Evolutionary conservation across 164 flowering plant species (phyloP).

Genomic region (Houttuynia cordata): DNA sequence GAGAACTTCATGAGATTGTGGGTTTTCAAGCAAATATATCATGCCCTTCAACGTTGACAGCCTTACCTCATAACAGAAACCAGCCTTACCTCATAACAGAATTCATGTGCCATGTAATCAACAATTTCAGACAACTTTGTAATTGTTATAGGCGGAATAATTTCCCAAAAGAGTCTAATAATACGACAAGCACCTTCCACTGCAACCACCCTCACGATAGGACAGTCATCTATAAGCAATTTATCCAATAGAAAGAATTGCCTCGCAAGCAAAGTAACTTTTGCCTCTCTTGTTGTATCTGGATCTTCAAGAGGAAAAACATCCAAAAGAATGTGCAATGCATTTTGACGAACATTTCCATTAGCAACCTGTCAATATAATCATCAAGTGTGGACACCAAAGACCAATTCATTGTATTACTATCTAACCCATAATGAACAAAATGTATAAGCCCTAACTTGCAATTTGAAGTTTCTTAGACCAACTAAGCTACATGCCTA

Average conservation of each 20-base stretch:
- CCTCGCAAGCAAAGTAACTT: constrained; percentile 58
- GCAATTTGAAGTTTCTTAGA: not conserved
- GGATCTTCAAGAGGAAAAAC: constrained; percentile 98
- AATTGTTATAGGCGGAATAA: constrained; percentile 70
- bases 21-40: constrained; percentile 77
- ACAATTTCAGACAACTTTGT: constrained; percentile 58
- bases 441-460: not conserved
- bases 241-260: constrained; percentile 74
- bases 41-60: constrained; percentile 72
- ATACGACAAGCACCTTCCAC: constrained; percentile 92
- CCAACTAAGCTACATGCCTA: not conserved
- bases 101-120: constrained; percentile 67
- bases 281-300: constrained; percentile 74
- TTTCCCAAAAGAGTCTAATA: constrained; percentile 87
- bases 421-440: not conserved
- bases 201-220: constrained; percentile 74
- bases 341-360: constrained; percentile 90
- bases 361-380: constrained; percentile 66
- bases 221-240: constrained; percentile 74
- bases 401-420: not conserved
- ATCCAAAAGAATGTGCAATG: constrained; percentile 80
- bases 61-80: constrained; percentile 58
- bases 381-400: not conserved
- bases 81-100: too few species aligned
- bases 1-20: constrained; percentile 85